Conservation (phyloP, 2,329 filamentous ascomycete species). For the Alternaria incomplexa region DNA sequence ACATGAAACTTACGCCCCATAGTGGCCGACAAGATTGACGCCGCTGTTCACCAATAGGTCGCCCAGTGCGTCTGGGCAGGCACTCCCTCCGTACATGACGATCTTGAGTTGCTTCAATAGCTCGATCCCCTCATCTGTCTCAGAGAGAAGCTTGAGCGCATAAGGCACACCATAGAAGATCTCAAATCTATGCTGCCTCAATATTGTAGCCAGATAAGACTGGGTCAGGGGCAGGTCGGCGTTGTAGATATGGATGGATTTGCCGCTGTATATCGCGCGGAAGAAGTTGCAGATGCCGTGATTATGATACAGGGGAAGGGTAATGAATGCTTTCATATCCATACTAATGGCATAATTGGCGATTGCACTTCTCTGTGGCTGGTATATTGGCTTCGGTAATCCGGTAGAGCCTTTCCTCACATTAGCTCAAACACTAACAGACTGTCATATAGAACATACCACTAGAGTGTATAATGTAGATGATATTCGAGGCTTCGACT, state of each 20-base stretch:
- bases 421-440: not conserved
- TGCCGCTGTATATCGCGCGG: conserved; percentile 29
- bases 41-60: conserved; percentile 59
- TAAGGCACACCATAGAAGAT: conserved; percentile 71
- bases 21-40: conserved; percentile 63
- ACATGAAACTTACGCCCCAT: conserved; percentile 55
- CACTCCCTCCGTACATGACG: conserved; percentile 64
- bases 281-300: conserved; percentile 37
- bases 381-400: conserved; percentile 67
- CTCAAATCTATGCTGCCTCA: conserved; percentile 49
- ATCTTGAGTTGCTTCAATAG: conserved; percentile 57
- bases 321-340: conserved; percentile 32
- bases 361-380: conserved; percentile 55
- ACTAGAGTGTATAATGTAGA: conserved; percentile 37
- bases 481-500: conserved; percentile 23
- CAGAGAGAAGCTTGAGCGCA: conserved; percentile 66
- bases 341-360: conserved; percentile 28
- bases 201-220: conserved; percentile 19
- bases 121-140: conserved; percentile 62
- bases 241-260: conserved; percentile 35
- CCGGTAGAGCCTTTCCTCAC: conserved; percentile 60
- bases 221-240: conserved; percentile 31
- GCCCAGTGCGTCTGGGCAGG: conserved; percentile 65
- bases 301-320: conserved; percentile 33
- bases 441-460: conserved; percentile 19